phyloP scores from a whole-genome alignment of 768 basidiomycete species.

The Obba rivulosa region DNA sequence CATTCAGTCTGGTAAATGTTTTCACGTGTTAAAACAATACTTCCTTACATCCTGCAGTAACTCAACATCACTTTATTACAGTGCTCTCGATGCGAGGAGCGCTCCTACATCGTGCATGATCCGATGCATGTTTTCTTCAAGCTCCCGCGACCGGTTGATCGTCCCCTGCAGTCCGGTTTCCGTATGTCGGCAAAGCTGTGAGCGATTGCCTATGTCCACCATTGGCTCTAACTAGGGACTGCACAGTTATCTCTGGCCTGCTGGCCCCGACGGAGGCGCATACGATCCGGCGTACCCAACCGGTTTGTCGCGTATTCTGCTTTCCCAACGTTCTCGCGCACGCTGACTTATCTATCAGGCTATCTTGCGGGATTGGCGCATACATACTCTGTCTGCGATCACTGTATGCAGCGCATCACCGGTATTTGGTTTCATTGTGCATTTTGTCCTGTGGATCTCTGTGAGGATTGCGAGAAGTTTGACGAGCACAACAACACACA shows the following conservation, averaged over 20 bases:
- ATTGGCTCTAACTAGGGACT: conserved; percentile 8
- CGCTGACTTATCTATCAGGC: no score
- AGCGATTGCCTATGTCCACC: conserved; percentile 18
- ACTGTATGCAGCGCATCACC: conserved; percentile 72
- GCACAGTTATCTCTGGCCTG: conserved; percentile 60
- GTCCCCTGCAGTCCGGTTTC: conserved; percentile 44
- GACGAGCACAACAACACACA: conserved; percentile 83
- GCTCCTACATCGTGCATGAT: conserved; percentile 77
- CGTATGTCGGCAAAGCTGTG: conserved; percentile 72
- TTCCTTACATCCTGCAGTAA: no score
- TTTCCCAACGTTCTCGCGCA: no score
- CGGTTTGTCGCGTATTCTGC: no score
- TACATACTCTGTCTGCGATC: conserved; percentile 73
- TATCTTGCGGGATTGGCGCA: no score
- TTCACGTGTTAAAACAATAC: no score
- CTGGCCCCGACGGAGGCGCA: conserved; percentile 44
- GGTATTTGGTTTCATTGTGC: conserved; percentile 92
- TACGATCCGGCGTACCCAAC: conserved; percentile 42
- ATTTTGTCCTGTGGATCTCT: conserved; percentile 84
- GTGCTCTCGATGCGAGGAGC: conserved; percentile 78
- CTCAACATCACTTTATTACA: conserved; percentile 22
- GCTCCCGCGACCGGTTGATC: conserved; percentile 71
- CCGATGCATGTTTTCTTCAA: conserved; percentile 87
- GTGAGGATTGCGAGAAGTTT: conserved; percentile 71
- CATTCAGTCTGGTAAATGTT: conserved; percentile 67